These are phyloP conservation scores for Vigna trinervia DNA, from an alignment of 306 rosid genomes.

Conservation along the genomic window DNA sequence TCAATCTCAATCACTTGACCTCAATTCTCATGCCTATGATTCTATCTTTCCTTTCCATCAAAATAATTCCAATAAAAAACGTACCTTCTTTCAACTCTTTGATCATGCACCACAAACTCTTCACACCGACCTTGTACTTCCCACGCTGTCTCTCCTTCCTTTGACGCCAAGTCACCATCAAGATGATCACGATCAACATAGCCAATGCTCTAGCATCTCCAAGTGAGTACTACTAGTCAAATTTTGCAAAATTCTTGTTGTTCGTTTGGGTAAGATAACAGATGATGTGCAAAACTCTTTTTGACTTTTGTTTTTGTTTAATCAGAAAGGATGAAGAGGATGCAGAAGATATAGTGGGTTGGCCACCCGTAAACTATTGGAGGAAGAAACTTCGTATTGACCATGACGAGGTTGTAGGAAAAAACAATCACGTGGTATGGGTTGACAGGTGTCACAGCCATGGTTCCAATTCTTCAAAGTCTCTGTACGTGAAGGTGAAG, in stretches of 20 bases:
- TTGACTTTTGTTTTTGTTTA: not conserved
- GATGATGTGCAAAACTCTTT: not conserved
- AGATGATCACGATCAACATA: not conserved
- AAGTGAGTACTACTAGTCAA: slow-evolving; percentile 21
- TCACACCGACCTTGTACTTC: slow-evolving; percentile 13
- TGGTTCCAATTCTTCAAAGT: not conserved
- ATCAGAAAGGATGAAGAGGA: slow-evolving; percentile 33
- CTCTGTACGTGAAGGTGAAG: slow-evolving; percentile 74
- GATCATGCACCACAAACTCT: not conserved
- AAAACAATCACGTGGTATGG: slow-evolving; percentile 30
- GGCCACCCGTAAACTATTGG: slow-evolving; percentile 78
- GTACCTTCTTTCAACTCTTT: slow-evolving; percentile 48
- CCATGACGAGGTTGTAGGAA: not conserved
- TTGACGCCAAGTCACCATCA: slow-evolving; percentile 44
- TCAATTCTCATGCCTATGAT: slow-evolving; percentile 30
- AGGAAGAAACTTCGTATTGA: slow-evolving; percentile 56
- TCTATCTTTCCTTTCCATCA: not conserved
- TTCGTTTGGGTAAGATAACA: too few species aligned
- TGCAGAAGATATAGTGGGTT: slow-evolving; percentile 56
- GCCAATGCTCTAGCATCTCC: slow-evolving; percentile 28
- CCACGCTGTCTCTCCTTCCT: slow-evolving; percentile 70
- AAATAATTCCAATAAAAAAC: slow-evolving; percentile 52
- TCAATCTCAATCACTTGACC: slow-evolving; percentile 38
- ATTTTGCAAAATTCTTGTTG: too few species aligned
- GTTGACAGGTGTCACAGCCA: not conserved